These are phyloP conservation scores for Stachybotrys chlorohalonatus DNA, from an alignment of 2,329 filamentous ascomycete species.

Conservation along the genomic window DNA sequence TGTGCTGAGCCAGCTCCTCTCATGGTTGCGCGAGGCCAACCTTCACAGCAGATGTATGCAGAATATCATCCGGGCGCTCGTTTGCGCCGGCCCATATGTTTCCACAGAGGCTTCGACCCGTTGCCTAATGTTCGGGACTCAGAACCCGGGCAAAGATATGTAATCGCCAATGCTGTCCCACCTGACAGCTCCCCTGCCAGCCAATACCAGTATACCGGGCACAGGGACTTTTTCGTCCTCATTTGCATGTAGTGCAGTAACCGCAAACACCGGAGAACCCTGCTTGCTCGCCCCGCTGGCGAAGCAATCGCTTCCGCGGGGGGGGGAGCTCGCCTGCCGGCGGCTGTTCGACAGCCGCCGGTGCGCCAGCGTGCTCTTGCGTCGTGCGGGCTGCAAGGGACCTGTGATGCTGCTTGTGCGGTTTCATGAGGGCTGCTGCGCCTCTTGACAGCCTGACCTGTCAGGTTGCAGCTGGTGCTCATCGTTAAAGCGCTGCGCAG, in stretches of 20 bases:
- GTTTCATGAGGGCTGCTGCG: neutral
- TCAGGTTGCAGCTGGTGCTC: neutral
- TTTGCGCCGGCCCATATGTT: neutral
- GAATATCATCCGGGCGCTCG: neutral
- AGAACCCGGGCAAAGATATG: neutral
- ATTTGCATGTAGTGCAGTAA: neutral
- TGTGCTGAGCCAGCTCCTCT: too few species aligned
- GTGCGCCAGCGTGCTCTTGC: too few species aligned
- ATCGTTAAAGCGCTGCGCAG: neutral
- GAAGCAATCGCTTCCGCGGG: too few species aligned
- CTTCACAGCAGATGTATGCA: too few species aligned
- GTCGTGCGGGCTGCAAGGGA: neutral
- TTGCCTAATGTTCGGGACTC: neutral
- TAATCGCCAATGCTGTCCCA: constrained; percentile 1
- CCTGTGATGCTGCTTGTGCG: neutral
- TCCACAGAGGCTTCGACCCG: neutral
- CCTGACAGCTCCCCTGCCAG: neutral
- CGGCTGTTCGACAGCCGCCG: too few species aligned
- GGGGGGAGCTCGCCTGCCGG: too few species aligned
- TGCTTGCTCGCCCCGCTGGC: too few species aligned
- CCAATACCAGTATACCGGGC: neutral
- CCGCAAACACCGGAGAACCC: too few species aligned
- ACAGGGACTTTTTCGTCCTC: neutral
- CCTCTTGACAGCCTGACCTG: neutral
- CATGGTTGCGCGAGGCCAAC: neutral